Conservation (phyloP, 169 alveolate genomes). For the Plasmodium vivax region DNA sequence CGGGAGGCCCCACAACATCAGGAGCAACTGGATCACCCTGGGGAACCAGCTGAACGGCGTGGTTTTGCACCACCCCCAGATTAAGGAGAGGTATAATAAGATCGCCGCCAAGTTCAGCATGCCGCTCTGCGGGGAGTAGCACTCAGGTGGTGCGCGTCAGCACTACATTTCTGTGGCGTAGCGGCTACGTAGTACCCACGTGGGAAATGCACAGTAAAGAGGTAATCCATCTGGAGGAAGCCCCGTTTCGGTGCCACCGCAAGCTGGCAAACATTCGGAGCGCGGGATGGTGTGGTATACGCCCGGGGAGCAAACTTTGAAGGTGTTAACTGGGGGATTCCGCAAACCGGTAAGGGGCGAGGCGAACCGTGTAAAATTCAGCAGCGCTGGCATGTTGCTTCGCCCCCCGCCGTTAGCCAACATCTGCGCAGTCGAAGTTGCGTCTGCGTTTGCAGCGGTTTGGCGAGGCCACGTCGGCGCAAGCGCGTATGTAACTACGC, state of each 20-base stretch:
- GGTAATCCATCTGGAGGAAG: neutral
- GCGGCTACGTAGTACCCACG: neutral
- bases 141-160: neutral
- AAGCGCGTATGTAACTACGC: neutral
- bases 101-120: slow-evolving; percentile 62
- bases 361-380: neutral
- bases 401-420: neutral
- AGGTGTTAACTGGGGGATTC: neutral
- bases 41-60: slow-evolving; percentile 91
- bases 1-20: slow-evolving; percentile 94
- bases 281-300: neutral
- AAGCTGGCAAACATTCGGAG: neutral
- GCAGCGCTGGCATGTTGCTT: neutral
- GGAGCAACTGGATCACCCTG: slow-evolving; percentile 94
- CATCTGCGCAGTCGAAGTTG: neutral
- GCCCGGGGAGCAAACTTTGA: neutral
- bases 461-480: neutral
- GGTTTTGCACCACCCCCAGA: slow-evolving; percentile 83
- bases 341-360: neutral
- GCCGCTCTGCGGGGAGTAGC: slow-evolving; percentile 44
- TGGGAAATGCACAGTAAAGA: neutral
- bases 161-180: neutral
- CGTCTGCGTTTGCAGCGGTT: neutral
- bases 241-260: neutral
- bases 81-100: slow-evolving; percentile 75